Evolutionary conservation across 2,329 filamentous ascomycete genomes (phyloP).

Genomic region (Pestalotiopsis sp.): DNA sequence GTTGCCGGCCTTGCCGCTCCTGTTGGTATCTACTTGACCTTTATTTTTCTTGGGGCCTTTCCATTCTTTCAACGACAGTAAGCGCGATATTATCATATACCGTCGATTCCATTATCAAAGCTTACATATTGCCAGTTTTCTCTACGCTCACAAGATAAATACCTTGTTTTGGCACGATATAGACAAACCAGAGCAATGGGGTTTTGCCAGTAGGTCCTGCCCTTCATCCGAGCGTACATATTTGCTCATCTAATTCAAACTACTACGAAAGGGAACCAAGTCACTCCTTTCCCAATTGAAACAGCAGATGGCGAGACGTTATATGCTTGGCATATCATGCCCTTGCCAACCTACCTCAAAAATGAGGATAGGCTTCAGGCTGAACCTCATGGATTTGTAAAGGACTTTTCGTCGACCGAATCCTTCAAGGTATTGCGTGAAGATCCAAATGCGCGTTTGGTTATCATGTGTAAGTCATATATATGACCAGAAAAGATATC

Average conservation of each 20-base stretch:
- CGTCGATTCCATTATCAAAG: not conserved
- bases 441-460: conserved; percentile 62
- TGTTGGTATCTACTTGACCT: conserved; percentile 64
- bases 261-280: conserved; percentile 69
- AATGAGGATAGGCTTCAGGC: conserved; percentile 64
- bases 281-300: conserved; percentile 77
- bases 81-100: conserved; percentile 30
- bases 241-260: conserved; percentile 12
- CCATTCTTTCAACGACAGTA: conserved; percentile 81
- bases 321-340: conserved; percentile 90
- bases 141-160: conserved; percentile 83
- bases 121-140: conserved; percentile 53
- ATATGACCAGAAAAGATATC: not conserved
- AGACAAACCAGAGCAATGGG: conserved; percentile 77
- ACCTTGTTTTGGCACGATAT: conserved; percentile 71
- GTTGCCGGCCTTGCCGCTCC: conserved; percentile 57
- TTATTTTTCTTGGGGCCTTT: conserved; percentile 65
- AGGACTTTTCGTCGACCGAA: conserved; percentile 55
- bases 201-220: conserved; percentile 71
- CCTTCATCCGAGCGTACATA: not conserved
- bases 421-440: conserved; percentile 63
- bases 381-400: conserved; percentile 48
- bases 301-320: conserved; percentile 76
- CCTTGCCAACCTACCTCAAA: conserved; percentile 71
- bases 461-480: conserved; percentile 59